Conservation (phyloP, 2,329 filamentous ascomycete genomes). For the Myriosclerotinia duriaeana region DNA sequence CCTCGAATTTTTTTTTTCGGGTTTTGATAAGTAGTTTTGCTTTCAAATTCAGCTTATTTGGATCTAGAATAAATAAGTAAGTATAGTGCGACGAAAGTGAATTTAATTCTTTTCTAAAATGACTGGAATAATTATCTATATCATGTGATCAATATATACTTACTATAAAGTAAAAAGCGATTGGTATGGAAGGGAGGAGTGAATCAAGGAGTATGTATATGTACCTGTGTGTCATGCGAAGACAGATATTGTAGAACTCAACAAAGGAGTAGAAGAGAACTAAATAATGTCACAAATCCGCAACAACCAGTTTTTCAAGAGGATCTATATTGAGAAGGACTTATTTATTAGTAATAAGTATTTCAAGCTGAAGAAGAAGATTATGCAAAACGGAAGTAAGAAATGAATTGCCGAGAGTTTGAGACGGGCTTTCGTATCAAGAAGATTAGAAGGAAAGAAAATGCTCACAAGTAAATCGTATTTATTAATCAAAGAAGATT, state of each 20-base stretch:
- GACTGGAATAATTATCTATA: not conserved
- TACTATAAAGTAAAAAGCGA: not conserved
- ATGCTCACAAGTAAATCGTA: not conserved
- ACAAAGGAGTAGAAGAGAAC: not conserved
- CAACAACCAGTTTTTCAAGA: not conserved
- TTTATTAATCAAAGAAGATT: not conserved
- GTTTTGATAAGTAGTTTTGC: not conserved
- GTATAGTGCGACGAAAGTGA: not conserved
- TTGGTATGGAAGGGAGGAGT: not conserved
- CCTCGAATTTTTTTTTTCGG: not conserved
- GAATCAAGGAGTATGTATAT: constrained; percentile 7
- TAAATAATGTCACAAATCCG: not conserved
- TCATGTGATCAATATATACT: constrained; percentile 6
- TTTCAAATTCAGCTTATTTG: not conserved
- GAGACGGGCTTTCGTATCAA: constrained; percentile 7
- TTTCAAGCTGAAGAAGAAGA: not conserved
- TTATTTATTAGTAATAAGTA: too few species aligned
- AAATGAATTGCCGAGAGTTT: not conserved
- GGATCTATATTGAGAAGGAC: constrained; percentile 9
- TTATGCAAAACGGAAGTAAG: constrained; percentile 12
- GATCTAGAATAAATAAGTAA: not conserved
- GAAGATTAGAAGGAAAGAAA: not conserved
- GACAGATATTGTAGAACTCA: not conserved
- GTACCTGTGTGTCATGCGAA: not conserved
- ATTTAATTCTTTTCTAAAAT: not conserved